Conservation (phyloP, 2,329 filamentous ascomycete genomes). For the Juglanconis sp. region DNA sequence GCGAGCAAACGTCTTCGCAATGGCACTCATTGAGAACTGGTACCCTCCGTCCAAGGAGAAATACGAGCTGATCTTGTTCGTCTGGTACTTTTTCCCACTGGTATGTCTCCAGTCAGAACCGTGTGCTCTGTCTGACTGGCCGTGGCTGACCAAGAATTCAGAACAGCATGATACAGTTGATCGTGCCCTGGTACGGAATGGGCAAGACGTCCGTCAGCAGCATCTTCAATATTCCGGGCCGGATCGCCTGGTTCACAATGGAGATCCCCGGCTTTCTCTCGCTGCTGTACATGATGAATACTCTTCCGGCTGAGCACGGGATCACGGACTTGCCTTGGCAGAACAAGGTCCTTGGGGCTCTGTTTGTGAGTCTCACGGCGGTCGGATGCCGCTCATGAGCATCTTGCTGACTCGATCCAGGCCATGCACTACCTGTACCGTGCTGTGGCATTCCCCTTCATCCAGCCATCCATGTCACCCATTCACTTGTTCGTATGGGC, state of each 20-base stretch:
- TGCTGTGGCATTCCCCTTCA: conserved; percentile 74
- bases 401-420: conserved; percentile 33
- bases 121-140: conserved; percentile 2
- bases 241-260: conserved; percentile 84
- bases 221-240: conserved; percentile 81
- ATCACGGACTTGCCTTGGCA: conserved; percentile 66
- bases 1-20: conserved; percentile 22
- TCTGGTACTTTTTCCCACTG: conserved; percentile 55
- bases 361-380: conserved; percentile 50
- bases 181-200: conserved; percentile 78
- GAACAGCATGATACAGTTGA: conserved; percentile 66
- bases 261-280: conserved; percentile 75
- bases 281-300: conserved; percentile 74
- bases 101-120: conserved; percentile 32
- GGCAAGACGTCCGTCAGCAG: conserved; percentile 83
- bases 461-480: conserved; percentile 90
- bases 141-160: conserved; percentile 14
- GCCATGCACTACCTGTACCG: conserved; percentile 89
- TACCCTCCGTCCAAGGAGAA: conserved; percentile 56
- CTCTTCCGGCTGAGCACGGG: conserved; percentile 57
- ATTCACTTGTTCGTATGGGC: conserved; percentile 69
- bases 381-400: neutral
- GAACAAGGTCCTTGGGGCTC: conserved; percentile 70
- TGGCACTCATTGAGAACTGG: conserved; percentile 52
- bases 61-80: conserved; percentile 49